These are phyloP conservation scores for Arthrobotrys sphaeroides DNA, from an alignment of 2,329 filamentous ascomycete genomes.

Conservation along the genomic window DNA sequence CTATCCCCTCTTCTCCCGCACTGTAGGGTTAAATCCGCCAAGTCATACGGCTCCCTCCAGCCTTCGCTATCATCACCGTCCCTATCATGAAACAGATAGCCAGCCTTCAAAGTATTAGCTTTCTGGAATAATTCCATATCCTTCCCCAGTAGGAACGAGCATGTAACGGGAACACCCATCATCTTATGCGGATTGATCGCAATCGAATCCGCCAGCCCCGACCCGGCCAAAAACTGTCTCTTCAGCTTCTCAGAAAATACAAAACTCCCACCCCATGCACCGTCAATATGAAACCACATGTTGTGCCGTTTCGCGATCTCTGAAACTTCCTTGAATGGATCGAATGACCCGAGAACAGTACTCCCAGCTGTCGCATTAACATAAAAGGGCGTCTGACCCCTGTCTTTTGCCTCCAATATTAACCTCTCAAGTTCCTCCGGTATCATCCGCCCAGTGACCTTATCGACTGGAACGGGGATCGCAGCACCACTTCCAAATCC, in stretches of 20 bases:
- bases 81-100: constrained; percentile 79
- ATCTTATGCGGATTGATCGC: constrained; percentile 97
- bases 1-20: constrained; percentile 87
- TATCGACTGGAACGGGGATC: constrained; percentile 77
- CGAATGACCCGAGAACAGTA: constrained; percentile 89
- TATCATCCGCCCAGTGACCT: constrained; percentile 49
- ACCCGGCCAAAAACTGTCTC: constrained; percentile 71
- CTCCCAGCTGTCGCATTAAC: constrained; percentile 96
- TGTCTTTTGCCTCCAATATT: constrained; percentile 70
- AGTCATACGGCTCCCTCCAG: constrained; percentile 76
- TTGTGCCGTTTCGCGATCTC: constrained; percentile 75
- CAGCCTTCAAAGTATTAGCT: constrained; percentile 86
- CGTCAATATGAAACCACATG: constrained; percentile 94
- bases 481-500: constrained; percentile 82
- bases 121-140: constrained; percentile 80
- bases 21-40: constrained; percentile 91
- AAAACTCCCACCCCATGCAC: constrained; percentile 85
- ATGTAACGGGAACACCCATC: constrained; percentile 89
- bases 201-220: constrained; percentile 79
- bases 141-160: constrained; percentile 82
- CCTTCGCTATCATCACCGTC: constrained; percentile 60
- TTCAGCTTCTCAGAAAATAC: constrained; percentile 76
- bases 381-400: constrained; percentile 86
- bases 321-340: constrained; percentile 77
- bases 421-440: constrained; percentile 71